Evolutionary conservation across 2,329 filamentous ascomycete species (phyloP).

Genomic region (Trichoderma sp.): DNA sequence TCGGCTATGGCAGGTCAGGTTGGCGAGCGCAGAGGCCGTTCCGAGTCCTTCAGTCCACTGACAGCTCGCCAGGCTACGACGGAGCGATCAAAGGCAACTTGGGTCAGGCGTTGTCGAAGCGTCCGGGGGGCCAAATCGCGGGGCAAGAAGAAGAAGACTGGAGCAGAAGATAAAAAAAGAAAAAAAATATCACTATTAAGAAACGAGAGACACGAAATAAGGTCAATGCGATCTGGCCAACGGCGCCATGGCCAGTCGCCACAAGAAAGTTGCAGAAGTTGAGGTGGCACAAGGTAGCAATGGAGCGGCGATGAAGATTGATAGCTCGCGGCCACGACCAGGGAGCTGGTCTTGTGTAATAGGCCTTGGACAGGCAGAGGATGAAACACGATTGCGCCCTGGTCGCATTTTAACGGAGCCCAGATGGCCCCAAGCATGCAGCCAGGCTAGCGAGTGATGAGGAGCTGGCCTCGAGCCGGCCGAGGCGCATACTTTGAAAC

Average conservation of each 20-base stretch:
- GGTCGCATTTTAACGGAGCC: slow-evolving; percentile 22
- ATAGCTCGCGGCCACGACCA: slow-evolving; percentile 22
- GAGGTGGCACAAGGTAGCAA: slow-evolving; percentile 4
- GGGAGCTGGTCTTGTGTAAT: slow-evolving; percentile 23
- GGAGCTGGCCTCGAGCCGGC: slow-evolving; percentile 12
- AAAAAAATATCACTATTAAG: slow-evolving; percentile 15
- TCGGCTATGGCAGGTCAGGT: not conserved
- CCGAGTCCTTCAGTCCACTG: slow-evolving; percentile 16
- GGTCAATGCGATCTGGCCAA: slow-evolving; percentile 18
- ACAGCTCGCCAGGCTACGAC: slow-evolving; percentile 9
- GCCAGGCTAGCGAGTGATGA: slow-evolving; percentile 20
- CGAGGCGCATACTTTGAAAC: slow-evolving; percentile 23
- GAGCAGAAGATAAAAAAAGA: slow-evolving; percentile 20
- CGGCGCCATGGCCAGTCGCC: slow-evolving; percentile 17
- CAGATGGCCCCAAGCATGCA: slow-evolving; percentile 20
- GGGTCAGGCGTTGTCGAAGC: slow-evolving; percentile 21
- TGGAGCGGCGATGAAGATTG: slow-evolving; percentile 22
- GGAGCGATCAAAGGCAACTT: slow-evolving; percentile 10
- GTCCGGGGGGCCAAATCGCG: slow-evolving; percentile 1
- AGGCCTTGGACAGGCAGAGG: slow-evolving; percentile 30
- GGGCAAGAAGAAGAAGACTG: slow-evolving; percentile 8
- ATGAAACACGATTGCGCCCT: slow-evolving; percentile 28
- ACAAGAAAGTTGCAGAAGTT: slow-evolving; percentile 16
- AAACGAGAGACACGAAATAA: slow-evolving; percentile 21
- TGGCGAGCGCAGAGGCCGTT: slow-evolving; percentile 16